Conservation (phyloP, 2,329 filamentous ascomycete genomes). For the Aspergillus calidoustus region DNA sequence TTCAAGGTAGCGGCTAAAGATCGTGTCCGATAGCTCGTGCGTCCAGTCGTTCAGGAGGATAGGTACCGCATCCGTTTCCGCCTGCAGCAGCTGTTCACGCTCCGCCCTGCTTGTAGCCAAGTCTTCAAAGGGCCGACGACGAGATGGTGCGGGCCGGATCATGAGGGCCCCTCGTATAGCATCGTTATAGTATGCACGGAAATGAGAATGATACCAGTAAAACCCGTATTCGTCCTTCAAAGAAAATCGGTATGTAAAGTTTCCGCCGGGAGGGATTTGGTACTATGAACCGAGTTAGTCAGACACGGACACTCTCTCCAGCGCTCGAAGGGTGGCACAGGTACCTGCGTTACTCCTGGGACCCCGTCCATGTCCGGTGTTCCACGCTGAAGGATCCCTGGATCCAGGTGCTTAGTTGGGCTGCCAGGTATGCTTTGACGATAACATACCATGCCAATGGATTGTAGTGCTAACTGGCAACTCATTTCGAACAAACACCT, state of each 20-base stretch:
- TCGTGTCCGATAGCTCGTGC: too few species aligned
- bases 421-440: neutral
- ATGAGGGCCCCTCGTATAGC: too few species aligned
- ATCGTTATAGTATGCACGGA: too few species aligned
- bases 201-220: too few species aligned
- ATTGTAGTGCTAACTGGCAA: conserved; percentile 4
- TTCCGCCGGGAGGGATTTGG: neutral
- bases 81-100: too few species aligned
- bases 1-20: conserved; percentile 3
- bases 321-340: neutral
- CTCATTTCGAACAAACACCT: conserved; percentile 1
- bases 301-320: neutral
- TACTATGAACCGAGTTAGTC: conserved; percentile 3
- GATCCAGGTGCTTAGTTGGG: neutral
- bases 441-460: conserved; percentile 5
- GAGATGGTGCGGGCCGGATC: too few species aligned
- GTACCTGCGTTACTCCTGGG: too few species aligned
- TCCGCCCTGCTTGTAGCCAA: too few species aligned
- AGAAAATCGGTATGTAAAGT: conserved; percentile 5
- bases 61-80: too few species aligned
- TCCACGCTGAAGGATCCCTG: conserved; percentile 3
- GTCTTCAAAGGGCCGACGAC: too few species aligned
- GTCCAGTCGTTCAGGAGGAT: too few species aligned
- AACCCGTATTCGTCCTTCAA: neutral
- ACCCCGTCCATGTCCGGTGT: conserved; percentile 4